Base-by-base conservation (phyloP, 345 rosid genomes). In the Syzygium oleosum region DNA sequence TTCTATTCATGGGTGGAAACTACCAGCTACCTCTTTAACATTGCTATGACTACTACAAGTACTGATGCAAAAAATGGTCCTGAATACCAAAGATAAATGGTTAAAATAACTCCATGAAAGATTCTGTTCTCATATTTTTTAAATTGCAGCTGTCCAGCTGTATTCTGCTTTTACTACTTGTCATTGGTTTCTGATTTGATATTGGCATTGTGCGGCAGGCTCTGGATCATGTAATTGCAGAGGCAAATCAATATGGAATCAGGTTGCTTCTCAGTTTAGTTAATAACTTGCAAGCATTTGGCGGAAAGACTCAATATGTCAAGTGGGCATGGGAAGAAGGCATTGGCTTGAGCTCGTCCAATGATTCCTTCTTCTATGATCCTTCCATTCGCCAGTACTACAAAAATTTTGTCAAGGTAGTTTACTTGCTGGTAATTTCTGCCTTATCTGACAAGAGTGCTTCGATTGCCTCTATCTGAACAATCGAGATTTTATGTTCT, bases 241-340 rank as follows among this genome's bases (percentile, higher is more conserved):
- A 96, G 93, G 98, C 99, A 51, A 91, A 93, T 88, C 92, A 88
- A 52, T 92, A 94, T 58, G 95, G 95, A 87, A 87, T 97, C 85
- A 93, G 96, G 91, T 91, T 96, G 89, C 96, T 97, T 88, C 97
- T 97, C 80, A 92, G 98, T 91, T 91, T 97, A 87, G 99, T 96
- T 54, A 95, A 97, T 85, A 97, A 97, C 94, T 92, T 97, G 86
- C 93, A 93, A 90, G 94, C 97, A 34, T 97, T 94, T 90, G 99
- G 99, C 54, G 99, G 99, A 80, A 97, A 97, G 93, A 95, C 96
- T 56, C 99, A 96, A 89, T 96, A 97, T 87, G 99, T 97, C 63
- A 94, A 96, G 54, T 97, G 99, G 99, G 99, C 99, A 52, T 96
- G 99, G 99, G 91, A 96, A 92, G 99, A 97, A 91, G 99, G 99